Percentiles rank a stretch among this genome's conserved stretches.
These are phyloP conservation scores for Cyclotella baltica DNA, from an alignment of 108 stramenopile species.

Conservation along the genomic window DNA sequence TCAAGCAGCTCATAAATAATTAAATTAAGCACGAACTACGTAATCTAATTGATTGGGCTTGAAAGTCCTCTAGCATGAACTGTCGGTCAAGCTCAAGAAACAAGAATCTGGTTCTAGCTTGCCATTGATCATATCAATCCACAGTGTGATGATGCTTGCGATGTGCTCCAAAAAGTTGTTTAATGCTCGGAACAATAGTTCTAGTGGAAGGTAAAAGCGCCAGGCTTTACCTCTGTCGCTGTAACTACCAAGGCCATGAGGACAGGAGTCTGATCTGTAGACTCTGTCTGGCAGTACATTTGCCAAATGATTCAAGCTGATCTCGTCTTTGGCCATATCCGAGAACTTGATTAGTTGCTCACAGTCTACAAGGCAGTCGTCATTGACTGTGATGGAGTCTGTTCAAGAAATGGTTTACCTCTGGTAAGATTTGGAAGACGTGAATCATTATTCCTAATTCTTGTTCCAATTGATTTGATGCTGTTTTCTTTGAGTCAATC, in stretches of 20 bases:
- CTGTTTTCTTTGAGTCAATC: neutral
- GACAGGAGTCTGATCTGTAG: conserved; percentile 31
- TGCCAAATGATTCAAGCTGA: conserved; percentile 13
- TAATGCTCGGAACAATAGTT: conserved; percentile 24
- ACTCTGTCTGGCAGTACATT: conserved; percentile 1
- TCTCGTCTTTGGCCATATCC: no score
- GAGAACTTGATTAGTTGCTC: neutral
- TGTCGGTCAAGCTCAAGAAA: no score
- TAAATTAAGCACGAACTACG: no score
- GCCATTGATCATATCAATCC: neutral
- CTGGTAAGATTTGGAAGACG: no score
- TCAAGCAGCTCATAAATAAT: no score
- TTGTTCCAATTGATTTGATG: neutral
- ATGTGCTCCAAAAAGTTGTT: conserved; percentile 30
- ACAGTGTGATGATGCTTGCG: neutral
- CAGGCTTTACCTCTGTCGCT: conserved; percentile 22
- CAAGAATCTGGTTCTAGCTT: neutral
- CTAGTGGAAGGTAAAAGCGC: conserved; percentile 6
- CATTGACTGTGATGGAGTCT: neutral
- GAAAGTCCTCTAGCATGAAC: no score
- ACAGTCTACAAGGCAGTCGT: neutral
- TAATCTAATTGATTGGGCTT: no score
- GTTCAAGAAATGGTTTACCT: conserved; percentile 13
- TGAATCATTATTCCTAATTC: conserved; percentile 16
- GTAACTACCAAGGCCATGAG: conserved; percentile 22